Base-by-base conservation (phyloP, 495 filamentous ascomycete genomes). In the Hypoxylon lienhwacheense region DNA sequence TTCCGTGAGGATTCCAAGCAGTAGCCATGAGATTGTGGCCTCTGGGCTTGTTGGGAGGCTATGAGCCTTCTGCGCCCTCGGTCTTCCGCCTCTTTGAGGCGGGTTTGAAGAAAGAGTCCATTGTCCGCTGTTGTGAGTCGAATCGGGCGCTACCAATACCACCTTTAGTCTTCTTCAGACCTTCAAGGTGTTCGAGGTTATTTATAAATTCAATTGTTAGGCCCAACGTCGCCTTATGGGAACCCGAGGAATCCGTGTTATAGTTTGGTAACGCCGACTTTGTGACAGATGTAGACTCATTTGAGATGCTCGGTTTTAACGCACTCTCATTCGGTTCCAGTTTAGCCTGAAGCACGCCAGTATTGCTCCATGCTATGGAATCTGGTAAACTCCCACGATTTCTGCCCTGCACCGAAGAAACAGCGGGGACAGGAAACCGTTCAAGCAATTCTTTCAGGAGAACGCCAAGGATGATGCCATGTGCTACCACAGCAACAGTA, bases 141-240 rank as follows among this genome's bases (percentile, higher is more conserved):
- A 86, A 81, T 45, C 78, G 75, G 29, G 85, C 73, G 64, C 87
- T 91, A 21, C 88, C 88, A 49, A 95, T 85, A 2, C 88, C 88
- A 14, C 86, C 86, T 37, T 83, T 75, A 15, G 88, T 89, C 55
- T 88, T 85, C 64, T 85, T 89, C 33, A 95, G 73, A 21, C 84
- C 82, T 35, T 73, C 65, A 4, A 96, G 77, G 67, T 96, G 91
- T 1, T 77, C 74, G 46, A 78, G 77, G 24, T 78, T 77, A 63
- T 95, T 67, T 17, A 46, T 60, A 8, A 59, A 19, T 26, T 65
- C 65, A 16, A 65, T 6, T 1, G 15, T 50, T 7, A 58, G 51
- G n/a, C 33, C 15, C 6, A 59, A 14, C n/a, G 4, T 39, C 33
- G 12, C 24, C 6, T 12, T 15, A 32, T 11, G 22, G 14, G 29